Base-by-base conservation (phyloP, 192 early-diverging fungal species). In the Dissophora globulifera region DNA sequence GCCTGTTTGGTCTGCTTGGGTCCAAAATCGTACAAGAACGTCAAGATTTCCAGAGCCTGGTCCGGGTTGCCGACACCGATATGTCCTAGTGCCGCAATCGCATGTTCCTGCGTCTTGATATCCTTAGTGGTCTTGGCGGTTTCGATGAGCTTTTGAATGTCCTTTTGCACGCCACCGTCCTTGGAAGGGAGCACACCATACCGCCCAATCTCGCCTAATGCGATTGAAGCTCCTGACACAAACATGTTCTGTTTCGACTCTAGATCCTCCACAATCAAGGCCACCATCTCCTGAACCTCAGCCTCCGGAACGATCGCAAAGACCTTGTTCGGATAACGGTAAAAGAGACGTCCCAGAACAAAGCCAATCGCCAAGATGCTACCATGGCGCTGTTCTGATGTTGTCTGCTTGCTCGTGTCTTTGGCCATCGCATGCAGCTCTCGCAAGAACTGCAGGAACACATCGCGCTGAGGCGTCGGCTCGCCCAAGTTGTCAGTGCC, bases 41-140 rank as follows among this genome's bases (percentile, higher is more conserved):
- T 48, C 31, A 86, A 59, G 16, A 88, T 61, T 11, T 58, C 56
- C 2, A 52, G n/a, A 2, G 70, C 62, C 23, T 72, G 69, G 9
- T 27, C 52, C 3, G 69, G 60, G 6, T 79, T 64, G 4, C 87
- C 87, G 9, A 87, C 55, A 17, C 78, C 78, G n/a, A 95, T 62
- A 38, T 93, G 85, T 8, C 92, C 92, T 7, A 97, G 64, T 8
- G 91, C 69, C 7, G 85, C 46, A 12, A 94, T 72, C 7, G 89
- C 89, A 6, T 82, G 82, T 56, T 98, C 96, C 63, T 95, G 88
- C 11, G 90, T 78, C 78, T 94, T 93, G 35, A 87, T 53, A n/a
- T 93, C 93, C 43, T 92, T 93, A 19, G 85, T 76, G 4, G 54
- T 63, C 52, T 89, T 93, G 25, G 78, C 78, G 1, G 92, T 50